Evolutionary conservation across 371 early-diverging fungal genomes (phyloP).

Genomic region (Paraphysoderma sedebokerense): DNA sequence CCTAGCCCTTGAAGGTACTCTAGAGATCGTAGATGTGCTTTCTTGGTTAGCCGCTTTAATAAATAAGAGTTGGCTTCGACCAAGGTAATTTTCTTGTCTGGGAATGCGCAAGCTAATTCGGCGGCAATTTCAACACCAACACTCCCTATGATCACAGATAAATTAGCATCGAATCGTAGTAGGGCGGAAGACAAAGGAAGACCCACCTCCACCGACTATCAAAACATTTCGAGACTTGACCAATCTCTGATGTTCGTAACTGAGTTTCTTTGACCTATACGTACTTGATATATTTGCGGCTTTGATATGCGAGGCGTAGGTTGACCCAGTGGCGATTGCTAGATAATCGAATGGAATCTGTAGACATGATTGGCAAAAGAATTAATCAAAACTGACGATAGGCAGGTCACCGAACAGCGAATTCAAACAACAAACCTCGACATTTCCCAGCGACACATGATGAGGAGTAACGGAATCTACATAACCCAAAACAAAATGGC

Average conservation of each 20-base stretch:
- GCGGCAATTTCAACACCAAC: constrained; percentile 27
- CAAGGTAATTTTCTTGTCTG: constrained; percentile 31
- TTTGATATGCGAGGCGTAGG: constrained; percentile 29
- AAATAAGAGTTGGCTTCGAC: constrained; percentile 20
- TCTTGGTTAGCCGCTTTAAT: constrained; percentile 13
- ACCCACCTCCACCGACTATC: constrained; percentile 16
- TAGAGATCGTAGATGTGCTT: constrained; percentile 22
- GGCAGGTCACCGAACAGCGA: no score
- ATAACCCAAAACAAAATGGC: background rate
- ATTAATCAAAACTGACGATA: no score
- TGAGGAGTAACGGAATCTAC: background rate
- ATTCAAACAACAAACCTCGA: constrained; percentile 21
- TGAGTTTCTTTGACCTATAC: constrained; percentile 12
- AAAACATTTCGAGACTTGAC: constrained; percentile 12
- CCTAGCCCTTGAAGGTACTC: constrained; percentile 30
- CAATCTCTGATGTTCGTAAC: constrained; percentile 8
- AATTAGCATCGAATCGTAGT: no score
- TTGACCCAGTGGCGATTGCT: constrained; percentile 47
- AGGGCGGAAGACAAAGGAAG: no score
- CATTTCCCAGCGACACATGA: background rate
- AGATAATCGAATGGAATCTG: constrained; percentile 46
- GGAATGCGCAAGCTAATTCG: constrained; percentile 21
- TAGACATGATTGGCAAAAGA: no score
- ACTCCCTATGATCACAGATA: no score
- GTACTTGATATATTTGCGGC: constrained; percentile 20